These are phyloP conservation scores for Canariomyces notabilis DNA, from an alignment of 2,329 filamentous ascomycete species.

Conservation along the genomic window DNA sequence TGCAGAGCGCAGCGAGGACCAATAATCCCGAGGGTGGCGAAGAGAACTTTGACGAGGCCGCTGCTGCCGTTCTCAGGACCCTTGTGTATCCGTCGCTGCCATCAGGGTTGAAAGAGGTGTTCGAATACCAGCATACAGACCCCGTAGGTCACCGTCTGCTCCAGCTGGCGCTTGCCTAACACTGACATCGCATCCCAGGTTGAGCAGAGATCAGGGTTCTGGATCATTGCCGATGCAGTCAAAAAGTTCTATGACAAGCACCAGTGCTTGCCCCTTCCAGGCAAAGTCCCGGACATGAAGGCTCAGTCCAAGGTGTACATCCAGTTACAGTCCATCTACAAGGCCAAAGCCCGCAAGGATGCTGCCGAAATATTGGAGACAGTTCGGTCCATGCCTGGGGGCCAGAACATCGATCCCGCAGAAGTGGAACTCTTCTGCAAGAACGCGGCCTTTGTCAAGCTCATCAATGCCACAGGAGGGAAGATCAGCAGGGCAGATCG, in stretches of 20 bases:
- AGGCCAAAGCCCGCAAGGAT: conserved; percentile 76
- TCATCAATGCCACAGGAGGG: conserved; percentile 58
- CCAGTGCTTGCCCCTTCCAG: conserved; percentile 72
- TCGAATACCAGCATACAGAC: conserved; percentile 55
- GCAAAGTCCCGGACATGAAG: conserved; percentile 95
- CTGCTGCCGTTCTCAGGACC: conserved; percentile 81
- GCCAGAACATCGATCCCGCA: conserved; percentile 54
- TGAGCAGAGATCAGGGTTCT: conserved; percentile 63
- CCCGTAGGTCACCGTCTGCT: conserved; percentile 44
- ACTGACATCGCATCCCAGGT: conserved; percentile 23
- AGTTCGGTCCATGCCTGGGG: conserved; percentile 50
- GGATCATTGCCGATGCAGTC: conserved; percentile 80
- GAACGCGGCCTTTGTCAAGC: conserved; percentile 86
- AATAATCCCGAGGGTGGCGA: conserved; percentile 80
- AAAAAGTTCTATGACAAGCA: conserved; percentile 71
- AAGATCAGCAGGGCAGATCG: conserved; percentile 34
- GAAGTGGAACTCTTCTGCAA: conserved; percentile 94
- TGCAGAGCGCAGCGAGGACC: conserved; percentile 63
- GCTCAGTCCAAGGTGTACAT: conserved; percentile 88
- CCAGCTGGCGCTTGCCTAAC: neutral
- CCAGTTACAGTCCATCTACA: conserved; percentile 87
- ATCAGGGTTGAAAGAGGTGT: conserved; percentile 68
- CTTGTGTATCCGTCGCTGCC: conserved; percentile 65
- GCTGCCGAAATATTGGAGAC: conserved; percentile 65
- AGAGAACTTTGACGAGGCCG: conserved; percentile 95